Evolutionary conservation across 345 rosid genomes (phyloP).

Genomic region (Rhodamnia rubescens): DNA sequence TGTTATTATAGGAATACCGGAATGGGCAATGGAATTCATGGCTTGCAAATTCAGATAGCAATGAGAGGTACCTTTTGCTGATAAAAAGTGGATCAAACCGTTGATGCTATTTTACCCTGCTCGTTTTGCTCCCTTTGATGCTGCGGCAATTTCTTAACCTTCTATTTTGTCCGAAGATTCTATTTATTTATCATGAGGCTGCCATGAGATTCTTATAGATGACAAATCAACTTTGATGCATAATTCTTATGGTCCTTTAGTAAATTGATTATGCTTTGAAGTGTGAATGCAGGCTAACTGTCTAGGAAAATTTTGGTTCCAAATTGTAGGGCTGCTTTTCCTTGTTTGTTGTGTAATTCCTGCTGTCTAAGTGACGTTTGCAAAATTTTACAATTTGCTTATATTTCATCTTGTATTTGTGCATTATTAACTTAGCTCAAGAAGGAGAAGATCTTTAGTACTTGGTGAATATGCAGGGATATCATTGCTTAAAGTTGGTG

Average conservation of each 20-base stretch:
- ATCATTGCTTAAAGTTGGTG: slow-evolving; percentile 82
- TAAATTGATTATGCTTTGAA: background rate
- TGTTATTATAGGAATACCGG: slow-evolving; percentile 56
- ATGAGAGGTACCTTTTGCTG: slow-evolving; percentile 54
- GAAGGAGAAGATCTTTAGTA: slow-evolving; percentile 1
- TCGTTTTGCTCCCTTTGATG: background rate
- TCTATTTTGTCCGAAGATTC: background rate
- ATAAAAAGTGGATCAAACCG: background rate
- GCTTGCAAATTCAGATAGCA: slow-evolving; percentile 79
- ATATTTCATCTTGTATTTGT: background rate
- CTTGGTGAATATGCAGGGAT: slow-evolving; percentile 33
- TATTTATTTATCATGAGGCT: background rate
- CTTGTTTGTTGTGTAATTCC: background rate
- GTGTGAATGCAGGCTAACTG: background rate
- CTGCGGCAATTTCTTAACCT: background rate
- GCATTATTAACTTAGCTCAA: background rate
- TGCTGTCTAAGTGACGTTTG: background rate
- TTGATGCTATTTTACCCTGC: background rate
- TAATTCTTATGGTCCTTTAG: background rate
- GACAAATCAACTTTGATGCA: background rate
- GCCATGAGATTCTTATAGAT: background rate
- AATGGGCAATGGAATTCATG: slow-evolving; percentile 82
- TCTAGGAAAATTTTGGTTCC: background rate
- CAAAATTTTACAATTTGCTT: background rate
- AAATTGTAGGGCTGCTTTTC: background rate